Percentiles rank a stretch among this genome's conserved stretches.
Conservation (phyloP, 352 stramenopile genomes). For the Phytopythium boreale region DNA sequence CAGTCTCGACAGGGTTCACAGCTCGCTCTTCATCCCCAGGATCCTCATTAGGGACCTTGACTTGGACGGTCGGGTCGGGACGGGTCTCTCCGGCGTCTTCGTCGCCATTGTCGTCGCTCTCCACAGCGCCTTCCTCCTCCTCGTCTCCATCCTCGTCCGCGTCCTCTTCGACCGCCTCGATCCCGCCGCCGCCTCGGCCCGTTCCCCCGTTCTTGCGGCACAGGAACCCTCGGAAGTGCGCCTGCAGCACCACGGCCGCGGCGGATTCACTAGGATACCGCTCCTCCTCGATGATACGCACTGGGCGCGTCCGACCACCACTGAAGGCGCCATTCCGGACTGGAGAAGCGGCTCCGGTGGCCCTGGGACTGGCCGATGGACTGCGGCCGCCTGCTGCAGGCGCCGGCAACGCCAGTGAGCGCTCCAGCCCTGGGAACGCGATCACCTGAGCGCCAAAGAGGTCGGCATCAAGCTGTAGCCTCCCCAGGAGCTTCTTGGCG, state of each 20-base stretch:
- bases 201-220: conserved; percentile 7
- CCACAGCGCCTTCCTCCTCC: conserved; percentile 5
- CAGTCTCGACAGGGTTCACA: not conserved
- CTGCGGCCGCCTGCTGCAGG: not conserved
- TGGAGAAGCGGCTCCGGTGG: not conserved
- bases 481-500: conserved; percentile 27
- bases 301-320: not conserved
- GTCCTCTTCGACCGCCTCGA: conserved; percentile 1
- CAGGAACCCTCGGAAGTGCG: conserved; percentile 8
- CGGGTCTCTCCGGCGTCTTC: not conserved
- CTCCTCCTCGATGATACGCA: conserved; percentile 3
- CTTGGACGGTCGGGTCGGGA: not conserved
- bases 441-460: conserved; percentile 54
- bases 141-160: conserved; percentile 1
- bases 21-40: not conserved
- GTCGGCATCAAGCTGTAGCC: conserved; percentile 53
- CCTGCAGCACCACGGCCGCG: conserved; percentile 8
- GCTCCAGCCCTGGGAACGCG: conserved; percentile 43
- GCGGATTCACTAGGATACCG: not conserved
- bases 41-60: too few relatives aligned
- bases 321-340: not conserved
- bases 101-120: conserved; percentile 4
- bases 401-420: not conserved
- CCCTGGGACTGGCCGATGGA: not conserved
- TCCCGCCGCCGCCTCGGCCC: not conserved